These are phyloP conservation scores for Pseudopyricularia cyperi DNA, from an alignment of 2,329 filamentous ascomycete genomes.

Conservation along the genomic window DNA sequence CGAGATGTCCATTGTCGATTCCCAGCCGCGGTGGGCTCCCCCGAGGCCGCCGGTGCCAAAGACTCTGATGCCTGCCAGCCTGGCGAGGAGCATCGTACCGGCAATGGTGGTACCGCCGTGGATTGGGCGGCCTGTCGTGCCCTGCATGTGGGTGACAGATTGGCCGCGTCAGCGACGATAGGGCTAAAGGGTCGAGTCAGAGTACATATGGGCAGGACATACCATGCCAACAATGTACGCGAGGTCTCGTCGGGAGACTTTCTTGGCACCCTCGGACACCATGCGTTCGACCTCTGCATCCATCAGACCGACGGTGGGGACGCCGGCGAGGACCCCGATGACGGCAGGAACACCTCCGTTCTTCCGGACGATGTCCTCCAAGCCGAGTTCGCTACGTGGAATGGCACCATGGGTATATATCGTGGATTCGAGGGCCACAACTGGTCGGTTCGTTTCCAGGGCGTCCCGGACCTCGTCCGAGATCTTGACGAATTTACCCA, in stretches of 20 bases:
- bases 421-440: constrained; percentile 88
- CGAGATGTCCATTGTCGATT: constrained; percentile 82
- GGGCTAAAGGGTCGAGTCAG: too few species aligned
- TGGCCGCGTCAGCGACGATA: background rate
- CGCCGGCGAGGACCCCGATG: constrained; percentile 73
- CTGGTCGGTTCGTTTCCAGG: constrained; percentile 58
- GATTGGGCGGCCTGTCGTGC: constrained; percentile 50
- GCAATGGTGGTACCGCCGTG: constrained; percentile 90
- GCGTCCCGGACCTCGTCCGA: constrained; percentile 77
- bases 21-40: constrained; percentile 81
- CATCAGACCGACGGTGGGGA: constrained; percentile 67
- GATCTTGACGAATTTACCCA: constrained; percentile 22
- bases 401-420: constrained; percentile 94
- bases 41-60: constrained; percentile 93
- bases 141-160: constrained; percentile 26
- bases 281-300: constrained; percentile 62
- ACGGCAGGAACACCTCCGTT: constrained; percentile 82
- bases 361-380: constrained; percentile 69
- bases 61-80: constrained; percentile 75
- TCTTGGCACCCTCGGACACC: constrained; percentile 58
- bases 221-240: constrained; percentile 70
- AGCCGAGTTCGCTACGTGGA: constrained; percentile 48
- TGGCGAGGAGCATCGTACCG: constrained; percentile 81
- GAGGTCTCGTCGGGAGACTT: constrained; percentile 79
- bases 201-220: too few species aligned